Conservation (phyloP, 139 green algal genomes). For the Pseudopediastrum boryanum region DNA sequence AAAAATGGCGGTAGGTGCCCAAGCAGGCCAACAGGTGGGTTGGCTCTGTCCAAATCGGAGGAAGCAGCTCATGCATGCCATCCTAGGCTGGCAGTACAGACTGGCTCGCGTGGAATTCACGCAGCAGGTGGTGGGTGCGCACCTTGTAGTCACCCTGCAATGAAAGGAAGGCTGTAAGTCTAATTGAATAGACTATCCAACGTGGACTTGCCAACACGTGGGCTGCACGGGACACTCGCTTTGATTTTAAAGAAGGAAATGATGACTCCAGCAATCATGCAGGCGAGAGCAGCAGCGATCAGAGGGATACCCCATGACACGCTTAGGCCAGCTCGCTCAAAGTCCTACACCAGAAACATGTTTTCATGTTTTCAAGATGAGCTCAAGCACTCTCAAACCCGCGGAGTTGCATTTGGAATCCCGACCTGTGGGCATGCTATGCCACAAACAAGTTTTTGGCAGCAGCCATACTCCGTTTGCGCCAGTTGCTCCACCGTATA, state of each 20-base stretch:
- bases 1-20: too few species aligned
- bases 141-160: too few species aligned
- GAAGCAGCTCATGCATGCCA: too few species aligned
- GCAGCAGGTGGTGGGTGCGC: too few species aligned
- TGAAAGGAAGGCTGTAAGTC: too few species aligned
- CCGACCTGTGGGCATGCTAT: constrained; percentile 18
- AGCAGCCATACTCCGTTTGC: constrained; percentile 39
- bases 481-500: neutral
- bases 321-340: constrained; percentile 6
- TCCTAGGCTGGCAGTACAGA: too few species aligned
- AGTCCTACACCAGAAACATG: constrained; percentile 3
- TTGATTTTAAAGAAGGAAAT: constrained; percentile 32
- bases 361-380: neutral
- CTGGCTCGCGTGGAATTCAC: too few species aligned
- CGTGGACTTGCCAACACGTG: too few species aligned
- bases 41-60: too few species aligned
- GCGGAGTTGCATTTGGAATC: neutral
- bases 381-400: neutral
- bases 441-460: constrained; percentile 38
- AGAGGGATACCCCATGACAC: constrained; percentile 21
- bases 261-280: constrained; percentile 17
- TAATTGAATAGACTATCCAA: too few species aligned
- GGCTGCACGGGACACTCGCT: neutral
- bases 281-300: neutral
- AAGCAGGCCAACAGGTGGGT: too few species aligned